phyloP scores from a whole-genome alignment of 768 basidiomycete species.

The Suillus tomentosus region DNA sequence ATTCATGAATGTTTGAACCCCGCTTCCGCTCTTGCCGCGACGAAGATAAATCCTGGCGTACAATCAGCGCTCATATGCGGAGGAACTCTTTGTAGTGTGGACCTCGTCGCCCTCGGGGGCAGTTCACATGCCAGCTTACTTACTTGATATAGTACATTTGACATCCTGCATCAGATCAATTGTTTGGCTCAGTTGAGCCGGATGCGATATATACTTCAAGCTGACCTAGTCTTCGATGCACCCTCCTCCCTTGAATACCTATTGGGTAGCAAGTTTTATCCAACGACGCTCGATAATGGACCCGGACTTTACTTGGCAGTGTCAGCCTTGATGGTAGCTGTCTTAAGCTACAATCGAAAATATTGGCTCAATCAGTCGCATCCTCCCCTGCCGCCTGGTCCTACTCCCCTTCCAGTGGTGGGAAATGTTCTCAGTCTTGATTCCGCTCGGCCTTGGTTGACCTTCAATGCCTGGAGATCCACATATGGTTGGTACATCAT shows the following conservation, averaged over 20 bases:
- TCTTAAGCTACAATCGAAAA: neutral
- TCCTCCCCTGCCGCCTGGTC: neutral
- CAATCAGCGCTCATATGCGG: neutral
- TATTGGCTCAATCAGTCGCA: neutral
- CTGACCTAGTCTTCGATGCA: neutral
- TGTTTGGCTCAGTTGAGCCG: neutral
- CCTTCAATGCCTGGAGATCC: neutral
- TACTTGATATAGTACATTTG: neutral
- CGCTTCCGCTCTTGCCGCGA: neutral
- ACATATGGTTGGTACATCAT: neutral
- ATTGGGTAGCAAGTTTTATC: neutral
- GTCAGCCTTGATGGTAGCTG: neutral
- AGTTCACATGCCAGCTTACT: neutral
- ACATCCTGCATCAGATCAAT: neutral
- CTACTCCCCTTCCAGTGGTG: neutral
- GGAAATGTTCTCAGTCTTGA: neutral
- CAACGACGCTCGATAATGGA: neutral
- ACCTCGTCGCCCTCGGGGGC: neutral
- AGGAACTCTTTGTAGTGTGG: neutral
- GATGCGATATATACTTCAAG: neutral
- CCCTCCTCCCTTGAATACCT: neutral
- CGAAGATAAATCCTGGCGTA: neutral
- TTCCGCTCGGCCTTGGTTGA: neutral
- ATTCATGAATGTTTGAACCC: too few species aligned
- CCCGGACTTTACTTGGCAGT: neutral